Evolutionary conservation across 148 eudicot genomes (phyloP).

Genomic region (Persicaria tinctoria): DNA sequence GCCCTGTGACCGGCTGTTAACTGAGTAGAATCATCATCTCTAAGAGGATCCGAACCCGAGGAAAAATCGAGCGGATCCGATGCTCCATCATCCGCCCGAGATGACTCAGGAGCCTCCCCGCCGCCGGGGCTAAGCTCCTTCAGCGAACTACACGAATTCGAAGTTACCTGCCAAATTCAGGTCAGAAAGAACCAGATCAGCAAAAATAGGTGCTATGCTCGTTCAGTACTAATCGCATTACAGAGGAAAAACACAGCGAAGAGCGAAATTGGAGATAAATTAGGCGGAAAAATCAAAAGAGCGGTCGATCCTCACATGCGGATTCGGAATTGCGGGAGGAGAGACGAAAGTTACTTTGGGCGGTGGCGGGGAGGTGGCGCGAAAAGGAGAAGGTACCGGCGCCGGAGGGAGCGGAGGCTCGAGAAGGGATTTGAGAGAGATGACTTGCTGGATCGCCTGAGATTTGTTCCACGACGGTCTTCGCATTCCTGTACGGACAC

Average conservation of each 20-base stretch:
- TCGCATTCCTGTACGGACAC: conserved; percentile 63
- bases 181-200: not conserved
- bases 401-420: conserved; percentile 49
- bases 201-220: not conserved
- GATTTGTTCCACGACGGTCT: conserved; percentile 98
- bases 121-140: conserved; percentile 27
- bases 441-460: conserved; percentile 97
- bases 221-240: not conserved
- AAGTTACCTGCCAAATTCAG: conserved; percentile 24
- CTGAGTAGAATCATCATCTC: conserved; percentile 20
- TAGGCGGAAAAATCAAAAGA: not conserved
- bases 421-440: conserved; percentile 72
- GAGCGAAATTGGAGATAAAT: not conserved
- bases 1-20: conserved; percentile 13
- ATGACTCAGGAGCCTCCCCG: conserved; percentile 4
- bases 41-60: conserved; percentile 15
- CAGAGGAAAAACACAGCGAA: not conserved
- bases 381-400: not conserved
- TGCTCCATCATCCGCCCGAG: conserved; percentile 23
- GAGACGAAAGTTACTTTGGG: not conserved
- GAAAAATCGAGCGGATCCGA: conserved; percentile 16
- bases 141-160: conserved; percentile 28
- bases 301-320: conserved; percentile 5
- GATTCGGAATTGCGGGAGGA: conserved; percentile 8
- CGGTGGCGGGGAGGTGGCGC: conserved; percentile 10